Conservation (phyloP, 176 grass and related monocot genomes). For the Coix lacrymajobi region DNA sequence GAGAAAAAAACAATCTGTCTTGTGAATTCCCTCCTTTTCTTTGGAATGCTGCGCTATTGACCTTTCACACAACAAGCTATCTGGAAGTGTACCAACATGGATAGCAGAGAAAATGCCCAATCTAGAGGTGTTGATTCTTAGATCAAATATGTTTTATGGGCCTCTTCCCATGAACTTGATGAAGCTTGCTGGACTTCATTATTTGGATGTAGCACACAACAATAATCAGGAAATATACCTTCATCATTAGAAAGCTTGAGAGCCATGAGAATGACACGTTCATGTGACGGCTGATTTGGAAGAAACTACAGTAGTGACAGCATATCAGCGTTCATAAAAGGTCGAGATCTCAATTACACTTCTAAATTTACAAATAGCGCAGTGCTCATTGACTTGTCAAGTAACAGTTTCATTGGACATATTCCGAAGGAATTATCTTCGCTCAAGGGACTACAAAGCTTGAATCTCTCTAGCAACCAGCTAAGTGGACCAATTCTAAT, state of each 20-base stretch:
- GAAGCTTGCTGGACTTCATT: conserved; percentile 3
- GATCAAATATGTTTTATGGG: conserved; percentile 39
- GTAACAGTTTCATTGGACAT: conserved; percentile 9
- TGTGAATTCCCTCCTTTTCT: conserved; percentile 37
- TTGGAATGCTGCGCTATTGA: background rate
- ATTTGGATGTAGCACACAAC: conserved; percentile 41
- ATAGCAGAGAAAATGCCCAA: background rate
- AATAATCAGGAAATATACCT: conserved; percentile 42
- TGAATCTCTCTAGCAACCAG: conserved; percentile 8
- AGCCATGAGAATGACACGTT: background rate
- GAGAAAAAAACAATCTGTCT: background rate
- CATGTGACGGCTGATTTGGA: background rate
- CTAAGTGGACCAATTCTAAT: background rate
- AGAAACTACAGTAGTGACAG: background rate
- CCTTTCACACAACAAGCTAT: conserved; percentile 25
- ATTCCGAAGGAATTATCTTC: conserved; percentile 2
- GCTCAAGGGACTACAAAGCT: background rate
- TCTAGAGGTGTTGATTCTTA: conserved; percentile 19
- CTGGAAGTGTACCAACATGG: conserved; percentile 36
- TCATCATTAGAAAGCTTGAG: conserved; percentile 4
- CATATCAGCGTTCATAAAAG: background rate
- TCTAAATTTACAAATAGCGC: background rate
- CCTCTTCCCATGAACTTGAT: conserved; percentile 21
- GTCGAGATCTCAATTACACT: background rate
- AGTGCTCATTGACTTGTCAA: conserved; percentile 12